Conservation (phyloP, 371 early-diverging fungal species). For the Dichotomocladium elegans region DNA sequence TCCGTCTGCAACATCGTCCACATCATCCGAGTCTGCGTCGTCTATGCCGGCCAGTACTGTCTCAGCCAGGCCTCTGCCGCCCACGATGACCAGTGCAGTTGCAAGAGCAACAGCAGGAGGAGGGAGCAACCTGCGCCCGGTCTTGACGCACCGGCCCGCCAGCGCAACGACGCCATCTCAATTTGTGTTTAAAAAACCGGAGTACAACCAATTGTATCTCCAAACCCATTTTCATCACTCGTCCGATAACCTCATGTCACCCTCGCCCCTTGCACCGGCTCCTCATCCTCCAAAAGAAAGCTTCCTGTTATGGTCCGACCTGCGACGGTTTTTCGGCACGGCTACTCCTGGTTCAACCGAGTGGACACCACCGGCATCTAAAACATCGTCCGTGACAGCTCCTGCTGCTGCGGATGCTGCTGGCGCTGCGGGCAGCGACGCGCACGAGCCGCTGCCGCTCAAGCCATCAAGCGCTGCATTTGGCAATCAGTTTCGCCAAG, state of each 20-base stretch:
- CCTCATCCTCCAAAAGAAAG: slow-evolving; percentile 10
- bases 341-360: slow-evolving; percentile 5
- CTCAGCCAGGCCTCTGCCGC: no score
- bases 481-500: slow-evolving; percentile 25
- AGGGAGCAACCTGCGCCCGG: slow-evolving; percentile 5
- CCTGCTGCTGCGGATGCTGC: neutral
- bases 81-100: neutral
- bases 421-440: no score
- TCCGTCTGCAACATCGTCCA: slow-evolving; percentile 15
- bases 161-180: slow-evolving; percentile 27
- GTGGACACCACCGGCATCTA: slow-evolving; percentile 7
- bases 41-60: no score
- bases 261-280: neutral
- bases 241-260: neutral
- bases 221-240: slow-evolving; percentile 30
- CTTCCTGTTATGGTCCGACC: slow-evolving; percentile 19
- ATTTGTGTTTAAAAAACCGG: slow-evolving; percentile 36
- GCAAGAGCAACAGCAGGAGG: neutral
- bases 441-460: neutral
- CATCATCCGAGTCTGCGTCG: slow-evolving; percentile 10
- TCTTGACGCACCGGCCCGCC: slow-evolving; percentile 11
- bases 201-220: slow-evolving; percentile 32
- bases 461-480: slow-evolving; percentile 5
- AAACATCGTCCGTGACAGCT: no score
- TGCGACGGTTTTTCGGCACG: slow-evolving; percentile 18